Evolutionary conservation across 495 filamentous ascomycete genomes (phyloP).

Genomic region (Aspergillus campestris): DNA sequence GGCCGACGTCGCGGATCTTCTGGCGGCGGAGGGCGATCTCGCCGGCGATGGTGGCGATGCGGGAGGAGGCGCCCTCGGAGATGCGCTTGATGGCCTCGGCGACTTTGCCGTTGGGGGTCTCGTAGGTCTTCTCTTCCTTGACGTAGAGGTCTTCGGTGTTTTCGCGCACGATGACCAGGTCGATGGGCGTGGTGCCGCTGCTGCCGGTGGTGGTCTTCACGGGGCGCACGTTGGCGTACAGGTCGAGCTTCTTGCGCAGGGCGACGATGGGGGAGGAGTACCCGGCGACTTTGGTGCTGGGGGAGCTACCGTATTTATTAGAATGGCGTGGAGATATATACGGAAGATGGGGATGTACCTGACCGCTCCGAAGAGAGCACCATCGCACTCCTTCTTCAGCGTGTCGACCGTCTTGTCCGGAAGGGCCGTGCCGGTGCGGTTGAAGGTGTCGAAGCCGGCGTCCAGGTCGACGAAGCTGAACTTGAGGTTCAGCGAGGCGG

Average conservation of each 20-base stretch:
- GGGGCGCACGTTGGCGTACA: constrained; percentile 96
- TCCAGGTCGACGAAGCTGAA: constrained; percentile 91
- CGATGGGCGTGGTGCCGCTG: constrained; percentile 57
- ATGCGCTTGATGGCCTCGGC: constrained; percentile 98
- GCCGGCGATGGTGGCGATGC: constrained; percentile 88
- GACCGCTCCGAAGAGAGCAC: constrained; percentile 93
- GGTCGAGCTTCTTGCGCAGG: constrained; percentile 85
- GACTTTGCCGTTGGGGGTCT: constrained; percentile 65
- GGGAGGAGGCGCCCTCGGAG: constrained; percentile 66
- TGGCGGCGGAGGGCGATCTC: constrained; percentile 87
- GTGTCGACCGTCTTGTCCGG: constrained; percentile 83
- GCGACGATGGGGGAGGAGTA: constrained; percentile 98
- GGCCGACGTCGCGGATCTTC: constrained; percentile 54
- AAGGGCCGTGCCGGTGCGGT: constrained; percentile 76
- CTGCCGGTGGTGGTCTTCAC: constrained; percentile 68
- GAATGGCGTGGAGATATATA: background rate
- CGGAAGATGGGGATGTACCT: constrained; percentile 35
- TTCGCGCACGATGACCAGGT: constrained; percentile 96
- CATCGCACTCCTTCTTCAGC: constrained; percentile 83
- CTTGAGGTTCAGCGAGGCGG: constrained; percentile 70
- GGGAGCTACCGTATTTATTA: constrained; percentile 49
- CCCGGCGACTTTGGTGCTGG: constrained; percentile 76
- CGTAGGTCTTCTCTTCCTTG: constrained; percentile 84
- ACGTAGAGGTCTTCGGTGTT: constrained; percentile 99
- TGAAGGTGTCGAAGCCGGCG: constrained; percentile 88